Evolutionary conservation across 2,329 filamentous ascomycete genomes (phyloP).

Genomic region (Whalleya microplaca): DNA sequence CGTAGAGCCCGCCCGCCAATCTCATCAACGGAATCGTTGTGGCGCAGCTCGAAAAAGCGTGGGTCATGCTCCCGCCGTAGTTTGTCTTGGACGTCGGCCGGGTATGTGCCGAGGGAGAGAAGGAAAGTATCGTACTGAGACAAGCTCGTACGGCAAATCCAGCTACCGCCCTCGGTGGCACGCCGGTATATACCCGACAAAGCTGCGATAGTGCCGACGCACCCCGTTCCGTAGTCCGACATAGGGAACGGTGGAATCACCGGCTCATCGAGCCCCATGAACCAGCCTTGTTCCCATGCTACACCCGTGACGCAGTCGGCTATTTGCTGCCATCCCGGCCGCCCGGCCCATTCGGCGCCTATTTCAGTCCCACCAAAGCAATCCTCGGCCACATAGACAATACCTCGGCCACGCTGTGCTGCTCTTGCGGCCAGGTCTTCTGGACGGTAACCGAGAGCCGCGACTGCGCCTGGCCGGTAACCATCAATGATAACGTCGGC

Average conservation of each 20-base stretch:
- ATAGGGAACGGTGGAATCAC: slow-evolving; percentile 69
- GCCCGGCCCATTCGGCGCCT: slow-evolving; percentile 59
- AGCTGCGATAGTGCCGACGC: slow-evolving; percentile 39
- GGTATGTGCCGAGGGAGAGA: slow-evolving; percentile 49
- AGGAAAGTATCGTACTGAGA: slow-evolving; percentile 43
- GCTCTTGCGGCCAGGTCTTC: slow-evolving; percentile 57
- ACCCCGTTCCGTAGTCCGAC: slow-evolving; percentile 50
- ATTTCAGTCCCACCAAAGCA: slow-evolving; percentile 67
- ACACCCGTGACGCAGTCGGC: slow-evolving; percentile 43
- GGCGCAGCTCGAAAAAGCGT: slow-evolving; percentile 57
- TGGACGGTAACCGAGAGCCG: slow-evolving; percentile 65
- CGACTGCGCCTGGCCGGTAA: slow-evolving; percentile 68
- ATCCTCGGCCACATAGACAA: slow-evolving; percentile 72
- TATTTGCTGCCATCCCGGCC: slow-evolving; percentile 66
- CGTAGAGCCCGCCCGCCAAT: slow-evolving; percentile 58
- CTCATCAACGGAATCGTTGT: slow-evolving; percentile 62
- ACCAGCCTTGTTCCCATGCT: slow-evolving; percentile 42
- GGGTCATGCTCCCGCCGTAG: slow-evolving; percentile 52
- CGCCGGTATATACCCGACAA: slow-evolving; percentile 40
- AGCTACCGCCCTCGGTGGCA: slow-evolving; percentile 39
- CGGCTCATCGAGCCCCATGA: slow-evolving; percentile 55
- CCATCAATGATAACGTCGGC: slow-evolving; percentile 71
- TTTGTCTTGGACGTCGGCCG: slow-evolving; percentile 49
- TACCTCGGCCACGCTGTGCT: slow-evolving; percentile 59
- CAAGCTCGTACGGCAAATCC: slow-evolving; percentile 40